Base-by-base conservation (phyloP, 78 protist species). In the Guillardia theta region DNA sequence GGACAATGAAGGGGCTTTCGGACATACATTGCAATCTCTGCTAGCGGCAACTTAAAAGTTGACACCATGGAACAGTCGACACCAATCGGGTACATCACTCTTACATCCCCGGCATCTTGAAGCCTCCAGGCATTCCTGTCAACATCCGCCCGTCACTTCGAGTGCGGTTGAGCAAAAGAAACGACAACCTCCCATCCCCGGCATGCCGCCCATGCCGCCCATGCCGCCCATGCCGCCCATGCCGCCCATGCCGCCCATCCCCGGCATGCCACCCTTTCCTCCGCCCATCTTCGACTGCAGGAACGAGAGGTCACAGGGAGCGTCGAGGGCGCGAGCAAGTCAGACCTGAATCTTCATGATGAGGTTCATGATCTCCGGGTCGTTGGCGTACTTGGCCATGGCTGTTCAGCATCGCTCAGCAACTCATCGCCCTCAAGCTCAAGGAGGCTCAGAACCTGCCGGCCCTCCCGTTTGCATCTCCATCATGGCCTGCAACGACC, bases 231-330 rank as follows among this genome's bases (percentile, higher is more conserved):
- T 70, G 0, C 83, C 83, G n/a, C 83, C 83, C 33, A 70, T 33
- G 41, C 83, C 83, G 0, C 83, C 83, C 83, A 70, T 70, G 22
- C 83, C 83, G 41, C 83, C 83, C 83, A 70, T 70, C 46, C 83
- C 83, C 4, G 45, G 45, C 41, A 24, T 70, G 46, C 83, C 83
- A 1, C 83, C 83, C 41, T 43, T 43, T 4, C 83, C 83, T 4
- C 70, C 70, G 70, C 83, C 83, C 83, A 70, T 70, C 83, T 70
- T 70, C 41, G 83, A 24, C 83, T 70, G 70, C 70, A 58, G 70
- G 70, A 24, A 58, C 27, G 6, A 58, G 6, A 30, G 58, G 58
- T 50, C 58, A 15, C 58, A 50, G 15, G 58, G 30, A 10, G 15
- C 58, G 58, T 15, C 58, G 15, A 50, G 58, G 30, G 58, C 58